These are phyloP conservation scores for Metarhizium robertsii DNA, from an alignment of 2,329 filamentous ascomycete genomes.

Conservation along the genomic window DNA sequence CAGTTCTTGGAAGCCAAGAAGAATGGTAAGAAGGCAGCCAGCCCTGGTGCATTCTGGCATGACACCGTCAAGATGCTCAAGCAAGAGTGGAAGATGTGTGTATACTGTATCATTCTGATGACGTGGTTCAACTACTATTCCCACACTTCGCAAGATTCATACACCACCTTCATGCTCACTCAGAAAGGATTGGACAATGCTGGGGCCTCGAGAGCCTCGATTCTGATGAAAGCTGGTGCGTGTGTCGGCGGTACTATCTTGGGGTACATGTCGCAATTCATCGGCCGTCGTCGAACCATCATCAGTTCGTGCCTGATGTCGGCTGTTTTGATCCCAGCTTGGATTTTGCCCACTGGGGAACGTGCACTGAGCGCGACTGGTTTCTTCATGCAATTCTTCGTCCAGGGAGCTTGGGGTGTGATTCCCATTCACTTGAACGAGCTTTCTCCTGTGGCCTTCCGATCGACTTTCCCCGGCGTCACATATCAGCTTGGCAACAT, in stretches of 20 bases:
- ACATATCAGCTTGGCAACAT: constrained; percentile 71
- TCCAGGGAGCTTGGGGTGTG: constrained; percentile 58
- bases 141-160: constrained; percentile 72
- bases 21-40: constrained; percentile 39
- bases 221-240: constrained; percentile 71
- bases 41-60: constrained; percentile 50
- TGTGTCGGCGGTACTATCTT: constrained; percentile 65
- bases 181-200: constrained; percentile 60
- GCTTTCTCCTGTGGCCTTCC: constrained; percentile 59
- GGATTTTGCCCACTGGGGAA: constrained; percentile 57
- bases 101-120: constrained; percentile 74
- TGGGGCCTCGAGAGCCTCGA: constrained; percentile 62
- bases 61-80: constrained; percentile 60
- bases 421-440: constrained; percentile 69
- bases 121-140: constrained; percentile 68
- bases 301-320: constrained; percentile 50
- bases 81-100: constrained; percentile 65
- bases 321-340: constrained; percentile 56
- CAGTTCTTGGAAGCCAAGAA: constrained; percentile 65
- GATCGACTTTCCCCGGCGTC: constrained; percentile 61
- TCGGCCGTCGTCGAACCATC: constrained; percentile 64
- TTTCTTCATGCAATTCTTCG: constrained; percentile 62
- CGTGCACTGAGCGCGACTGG: constrained; percentile 50
- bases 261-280: constrained; percentile 66
- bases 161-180: constrained; percentile 70